These are phyloP conservation scores for Russula sp. DNA, from an alignment of 768 basidiomycete species.

Conservation along the genomic window DNA sequence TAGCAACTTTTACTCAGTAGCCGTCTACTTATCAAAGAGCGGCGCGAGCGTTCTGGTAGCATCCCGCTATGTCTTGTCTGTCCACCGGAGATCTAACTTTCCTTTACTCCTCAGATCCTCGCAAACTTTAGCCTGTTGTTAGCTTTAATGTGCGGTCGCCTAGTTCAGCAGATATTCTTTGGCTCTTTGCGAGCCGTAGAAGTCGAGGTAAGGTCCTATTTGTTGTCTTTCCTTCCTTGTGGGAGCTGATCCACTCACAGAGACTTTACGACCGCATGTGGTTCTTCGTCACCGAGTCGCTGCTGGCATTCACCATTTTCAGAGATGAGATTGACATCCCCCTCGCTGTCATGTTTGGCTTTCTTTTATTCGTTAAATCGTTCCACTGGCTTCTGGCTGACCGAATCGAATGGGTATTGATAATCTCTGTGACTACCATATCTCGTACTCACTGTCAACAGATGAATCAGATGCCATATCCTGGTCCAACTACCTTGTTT, in stretches of 20 bases:
- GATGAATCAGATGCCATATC: conserved; percentile 97
- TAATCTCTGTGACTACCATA: background rate
- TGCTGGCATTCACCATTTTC: conserved; percentile 96
- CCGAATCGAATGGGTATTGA: conserved; percentile 88
- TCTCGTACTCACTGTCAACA: conserved; percentile 31
- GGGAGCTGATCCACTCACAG: conserved; percentile 39
- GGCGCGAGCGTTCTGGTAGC: conserved; percentile 87
- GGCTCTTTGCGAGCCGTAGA: conserved; percentile 82
- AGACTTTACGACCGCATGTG: conserved; percentile 92
- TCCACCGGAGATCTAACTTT: background rate
- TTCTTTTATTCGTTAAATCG: conserved; percentile 89
- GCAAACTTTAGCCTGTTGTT: conserved; percentile 86
- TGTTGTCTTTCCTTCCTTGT: background rate
- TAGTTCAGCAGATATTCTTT: conserved; percentile 86
- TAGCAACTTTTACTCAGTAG: conserved; percentile 91
- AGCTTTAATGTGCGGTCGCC: conserved; percentile 67
- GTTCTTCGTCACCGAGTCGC: conserved; percentile 96
- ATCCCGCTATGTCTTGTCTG: background rate
- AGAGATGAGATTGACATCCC: conserved; percentile 91
- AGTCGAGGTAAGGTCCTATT: conserved; percentile 62
- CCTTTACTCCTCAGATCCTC: conserved; percentile 51
- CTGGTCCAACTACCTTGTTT: conserved; percentile 75
- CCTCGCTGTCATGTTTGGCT: conserved; percentile 92
- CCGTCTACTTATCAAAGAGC: conserved; percentile 89
- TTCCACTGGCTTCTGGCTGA: conserved; percentile 98